Evolutionary conservation across 306 rosid genomes (phyloP).

Genomic region (Hylodesmum podocarpum): DNA sequence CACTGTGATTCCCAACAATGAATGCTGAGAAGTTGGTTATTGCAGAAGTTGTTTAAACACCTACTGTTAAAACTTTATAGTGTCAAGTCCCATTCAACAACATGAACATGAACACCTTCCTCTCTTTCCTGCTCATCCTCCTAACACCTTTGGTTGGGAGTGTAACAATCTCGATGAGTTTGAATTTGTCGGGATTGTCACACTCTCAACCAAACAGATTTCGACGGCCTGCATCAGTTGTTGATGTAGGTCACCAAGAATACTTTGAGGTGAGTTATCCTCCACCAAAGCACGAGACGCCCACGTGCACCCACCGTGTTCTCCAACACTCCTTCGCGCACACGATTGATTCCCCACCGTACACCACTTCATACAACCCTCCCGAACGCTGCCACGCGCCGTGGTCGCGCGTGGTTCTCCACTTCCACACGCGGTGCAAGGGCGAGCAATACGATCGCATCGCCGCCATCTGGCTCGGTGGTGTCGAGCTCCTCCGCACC

Average conservation of each 20-base stretch:
- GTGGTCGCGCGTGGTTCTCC: conserved; percentile 60
- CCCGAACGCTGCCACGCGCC: conserved; percentile 54
- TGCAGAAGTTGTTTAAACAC: background rate
- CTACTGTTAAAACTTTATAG: background rate
- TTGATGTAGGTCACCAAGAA: conserved; percentile 28
- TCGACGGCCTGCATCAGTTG: no score
- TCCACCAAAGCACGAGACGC: conserved; percentile 38
- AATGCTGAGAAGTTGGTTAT: background rate
- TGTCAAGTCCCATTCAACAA: background rate
- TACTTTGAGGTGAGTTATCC: conserved; percentile 67
- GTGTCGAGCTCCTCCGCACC: conserved; percentile 74
- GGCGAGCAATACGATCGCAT: conserved; percentile 88
- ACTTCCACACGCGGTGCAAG: conserved; percentile 49
- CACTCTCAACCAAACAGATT: conserved; percentile 47
- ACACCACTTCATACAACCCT: conserved; percentile 57
- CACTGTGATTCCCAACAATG: background rate
- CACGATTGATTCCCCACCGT: conserved; percentile 69
- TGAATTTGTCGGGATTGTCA: no score
- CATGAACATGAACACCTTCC: conserved; percentile 30
- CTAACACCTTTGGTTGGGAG: no score
- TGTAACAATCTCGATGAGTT: no score
- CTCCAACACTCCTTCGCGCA: conserved; percentile 66
- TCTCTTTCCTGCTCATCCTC: background rate
- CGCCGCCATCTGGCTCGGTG: conserved; percentile 76
- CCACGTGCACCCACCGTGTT: conserved; percentile 56